phyloP scores from a whole-genome alignment of 2,329 filamentous ascomycete species.

The Fulvia fulva region DNA sequence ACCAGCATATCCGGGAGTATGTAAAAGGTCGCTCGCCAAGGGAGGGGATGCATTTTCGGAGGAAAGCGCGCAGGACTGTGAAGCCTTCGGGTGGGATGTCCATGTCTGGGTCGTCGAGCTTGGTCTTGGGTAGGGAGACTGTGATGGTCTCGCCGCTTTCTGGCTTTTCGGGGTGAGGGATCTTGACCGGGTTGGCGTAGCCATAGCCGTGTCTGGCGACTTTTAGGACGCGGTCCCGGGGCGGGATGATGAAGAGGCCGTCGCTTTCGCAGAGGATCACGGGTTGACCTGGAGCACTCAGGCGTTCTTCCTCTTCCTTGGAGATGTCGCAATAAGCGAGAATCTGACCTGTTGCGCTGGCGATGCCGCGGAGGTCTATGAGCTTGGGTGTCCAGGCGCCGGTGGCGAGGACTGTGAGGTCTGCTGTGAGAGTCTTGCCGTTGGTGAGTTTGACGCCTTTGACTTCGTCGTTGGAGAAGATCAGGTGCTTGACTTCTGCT shows the following conservation, averaged over 20 bases:
- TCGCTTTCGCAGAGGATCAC: constrained; percentile 68
- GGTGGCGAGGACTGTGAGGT: constrained; percentile 74
- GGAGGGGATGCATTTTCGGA: constrained; percentile 51
- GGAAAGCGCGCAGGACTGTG: constrained; percentile 56
- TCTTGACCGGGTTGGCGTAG: constrained; percentile 45
- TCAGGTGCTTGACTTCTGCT: constrained; percentile 45
- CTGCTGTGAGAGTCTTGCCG: constrained; percentile 54
- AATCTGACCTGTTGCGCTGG: constrained; percentile 76
- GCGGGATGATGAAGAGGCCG: constrained; percentile 72
- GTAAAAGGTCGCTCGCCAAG: constrained; percentile 42
- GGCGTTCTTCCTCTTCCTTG: constrained; percentile 61
- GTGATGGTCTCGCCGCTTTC: constrained; percentile 35
- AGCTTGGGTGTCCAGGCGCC: constrained; percentile 82
- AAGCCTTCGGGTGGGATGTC: constrained; percentile 59
- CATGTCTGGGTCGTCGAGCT: constrained; percentile 39
- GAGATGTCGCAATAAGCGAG: constrained; percentile 75
- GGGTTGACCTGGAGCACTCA: constrained; percentile 58
- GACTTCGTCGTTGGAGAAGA: constrained; percentile 40
- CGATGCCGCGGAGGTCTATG: constrained; percentile 71
- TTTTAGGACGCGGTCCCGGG: constrained; percentile 46
- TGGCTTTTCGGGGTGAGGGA: constrained; percentile 45
- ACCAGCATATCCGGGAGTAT: constrained; percentile 51
- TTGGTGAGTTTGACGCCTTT: constrained; percentile 57
- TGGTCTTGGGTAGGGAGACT: constrained; percentile 49
- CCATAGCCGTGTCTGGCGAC: constrained; percentile 49